These are phyloP conservation scores for Lentinula detonsa DNA, from an alignment of 768 basidiomycete species.

Conservation along the genomic window DNA sequence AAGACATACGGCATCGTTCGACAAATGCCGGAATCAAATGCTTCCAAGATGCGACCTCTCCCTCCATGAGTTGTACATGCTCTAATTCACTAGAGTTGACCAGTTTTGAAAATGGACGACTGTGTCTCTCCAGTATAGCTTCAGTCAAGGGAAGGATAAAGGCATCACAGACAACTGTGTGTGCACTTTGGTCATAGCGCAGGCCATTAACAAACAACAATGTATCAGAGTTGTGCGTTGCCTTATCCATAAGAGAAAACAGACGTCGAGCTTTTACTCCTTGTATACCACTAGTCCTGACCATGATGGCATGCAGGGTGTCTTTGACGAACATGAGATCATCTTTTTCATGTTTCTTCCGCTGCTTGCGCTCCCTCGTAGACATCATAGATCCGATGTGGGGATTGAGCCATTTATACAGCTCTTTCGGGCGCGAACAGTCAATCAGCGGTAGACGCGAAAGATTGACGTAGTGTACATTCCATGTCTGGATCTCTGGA, in stretches of 20 bases:
- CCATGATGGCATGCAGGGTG: slow-evolving; percentile 19
- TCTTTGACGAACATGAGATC: slow-evolving; percentile 23
- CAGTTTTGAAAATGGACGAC: slow-evolving; percentile 5
- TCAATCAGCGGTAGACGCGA: slow-evolving; percentile 26
- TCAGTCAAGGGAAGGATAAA: slow-evolving; percentile 28
- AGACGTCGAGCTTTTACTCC: slow-evolving; percentile 10
- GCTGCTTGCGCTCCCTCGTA: slow-evolving; percentile 16
- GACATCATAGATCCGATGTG: slow-evolving; percentile 24
- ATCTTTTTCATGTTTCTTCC: slow-evolving; percentile 15
- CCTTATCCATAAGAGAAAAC: slow-evolving; percentile 16
- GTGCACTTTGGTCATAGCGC: slow-evolving; percentile 31
- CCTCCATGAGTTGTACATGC: slow-evolving; percentile 4
- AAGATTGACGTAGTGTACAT: slow-evolving; percentile 33
- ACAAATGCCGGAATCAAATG: slow-evolving; percentile 30
- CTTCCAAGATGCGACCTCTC: slow-evolving; percentile 31
- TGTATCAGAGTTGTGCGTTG: slow-evolving; percentile 20
- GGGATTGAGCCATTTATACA: slow-evolving; percentile 23
- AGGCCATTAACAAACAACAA: slow-evolving; percentile 31
- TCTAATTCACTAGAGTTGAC: slow-evolving; percentile 3
- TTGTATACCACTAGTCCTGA: slow-evolving; percentile 15
- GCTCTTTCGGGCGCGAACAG: slow-evolving; percentile 5
- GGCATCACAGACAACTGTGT: slow-evolving; percentile 35
- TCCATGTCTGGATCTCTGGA: slow-evolving; percentile 21
- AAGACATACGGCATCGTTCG: slow-evolving; percentile 31
- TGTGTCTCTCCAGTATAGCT: slow-evolving; percentile 4